Evolutionary conservation across 2,329 filamentous ascomycete species (phyloP), one percentile per base, ranked within the genome.

Genomic region (Cladosporium sp.): DNA sequence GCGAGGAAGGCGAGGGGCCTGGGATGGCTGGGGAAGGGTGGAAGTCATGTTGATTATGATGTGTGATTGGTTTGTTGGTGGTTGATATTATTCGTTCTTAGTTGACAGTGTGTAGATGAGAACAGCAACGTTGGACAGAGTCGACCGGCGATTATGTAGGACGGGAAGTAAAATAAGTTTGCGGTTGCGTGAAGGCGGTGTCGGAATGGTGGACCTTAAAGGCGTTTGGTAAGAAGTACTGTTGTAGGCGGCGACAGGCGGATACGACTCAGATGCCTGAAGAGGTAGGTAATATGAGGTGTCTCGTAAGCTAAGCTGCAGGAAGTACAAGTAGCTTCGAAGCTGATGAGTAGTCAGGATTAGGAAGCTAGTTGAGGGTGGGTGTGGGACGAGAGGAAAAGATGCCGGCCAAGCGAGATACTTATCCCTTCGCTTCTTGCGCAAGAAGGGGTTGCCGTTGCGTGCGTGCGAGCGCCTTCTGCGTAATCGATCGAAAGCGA

Each of bases 11-110:
- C 57, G 40, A 24, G 58, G 61, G 10, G 49, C 48, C 24, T 58
- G 57, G 25, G 65, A 48, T 34, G 69, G 68, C 40, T 64, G 45
- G 17, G 69, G 69, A 65, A 71, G 70, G 9, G 68, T 62, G 65
- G 67, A 66, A 50, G 68, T 70, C 69, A 71, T 71, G 58, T 42
- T 63, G 59, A 53, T 45, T 58, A 13, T 57, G 36, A 49, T 49
- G 37, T 37, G 13, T 25, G 20, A n/a, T 35, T 50, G 44, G 35
- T 15, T 50, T 28, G 36, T n/a, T 17, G 15, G 13, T 34, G 34
- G 17, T 56, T 20, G 17, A 28, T 24, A 32, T 32, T 32, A 32
- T 32, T 32, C 8, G 28, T 32, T 32, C 8, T 32, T 9, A 10
- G 28, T 10, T 32, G 12, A 10, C 4, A 32, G 42, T 12, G 50